A percentile compares a stretch with the other conserved stretches of the same genome.
Evolutionary conservation across 1,139 yeast genomes (phyloP).

Genomic region (Debaryomycetaceae sp.): DNA sequence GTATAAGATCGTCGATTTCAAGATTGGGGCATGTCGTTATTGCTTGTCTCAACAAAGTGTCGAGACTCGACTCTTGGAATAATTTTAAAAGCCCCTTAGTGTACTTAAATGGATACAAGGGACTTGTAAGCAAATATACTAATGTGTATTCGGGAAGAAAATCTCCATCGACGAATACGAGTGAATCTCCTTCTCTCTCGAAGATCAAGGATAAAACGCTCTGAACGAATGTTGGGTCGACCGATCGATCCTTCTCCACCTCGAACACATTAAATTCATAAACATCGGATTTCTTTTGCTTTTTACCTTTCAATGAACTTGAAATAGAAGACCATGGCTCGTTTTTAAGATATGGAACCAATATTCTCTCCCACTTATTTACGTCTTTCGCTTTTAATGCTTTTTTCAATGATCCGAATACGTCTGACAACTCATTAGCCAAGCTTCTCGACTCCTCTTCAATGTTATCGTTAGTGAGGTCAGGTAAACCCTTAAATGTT

Average conservation of each 20-base stretch:
- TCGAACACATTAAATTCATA: slow-evolving; percentile 46
- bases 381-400: slow-evolving; percentile 16
- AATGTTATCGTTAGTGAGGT: slow-evolving; percentile 23
- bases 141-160: slow-evolving; percentile 58
- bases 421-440: slow-evolving; percentile 20
- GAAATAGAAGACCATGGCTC: slow-evolving; percentile 23
- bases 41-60: slow-evolving; percentile 74
- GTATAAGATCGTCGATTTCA: slow-evolving; percentile 58
- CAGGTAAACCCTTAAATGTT: slow-evolving; percentile 26
- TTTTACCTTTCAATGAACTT: slow-evolving; percentile 12
- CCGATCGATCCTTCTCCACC: slow-evolving; percentile 63
- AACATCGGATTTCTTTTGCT: slow-evolving; percentile 8
- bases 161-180: slow-evolving; percentile 16
- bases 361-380: slow-evolving; percentile 28
- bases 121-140: slow-evolving; percentile 79
- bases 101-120: slow-evolving; percentile 66
- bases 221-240: slow-evolving; percentile 58
- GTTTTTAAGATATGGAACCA: slow-evolving; percentile 33
- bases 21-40: slow-evolving; percentile 74
- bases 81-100: slow-evolving; percentile 52
- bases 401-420: slow-evolving; percentile 19
- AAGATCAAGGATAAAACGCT: slow-evolving; percentile 47
- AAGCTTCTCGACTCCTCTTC: slow-evolving; percentile 15
- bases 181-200: slow-evolving; percentile 13
- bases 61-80: slow-evolving; percentile 38